Evolutionary conservation across 805 yeast genomes (phyloP), one percentile per base, ranked within the genome.

Genomic region (Scheffersomyces ergatensis): DNA sequence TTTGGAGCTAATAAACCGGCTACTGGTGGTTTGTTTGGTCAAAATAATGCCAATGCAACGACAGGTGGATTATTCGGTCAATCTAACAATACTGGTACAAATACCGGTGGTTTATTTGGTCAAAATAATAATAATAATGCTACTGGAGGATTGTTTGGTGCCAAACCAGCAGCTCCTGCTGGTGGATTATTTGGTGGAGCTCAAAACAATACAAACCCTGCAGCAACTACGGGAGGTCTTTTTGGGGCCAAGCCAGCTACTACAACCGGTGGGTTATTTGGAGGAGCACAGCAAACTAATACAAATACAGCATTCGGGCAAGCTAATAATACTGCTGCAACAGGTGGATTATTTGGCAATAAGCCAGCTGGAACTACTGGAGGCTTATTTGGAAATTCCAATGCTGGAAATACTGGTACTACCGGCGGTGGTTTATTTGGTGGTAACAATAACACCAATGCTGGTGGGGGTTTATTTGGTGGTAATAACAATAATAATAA

Each of bases 21-120:
- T 17, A 54, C 68, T 16, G 76, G 77, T 29, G 79, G 78, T 4
- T 43, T 72, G 20, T 73, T 74, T 51, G 77, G 78, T 9, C 21
- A 15, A 26, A 50, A 48, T 38, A 61, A 57, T 43, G n/a, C n/a
- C n/a, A 48, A 52, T 26, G 33, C 61, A 29, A 31, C 65, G 16
- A 53, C 68, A 16, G 76, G 77, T 29, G 79, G 78, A 3, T 43
- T 72, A 21, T 73, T 74, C 51, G 77, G 78, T 8, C 21, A 15
- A 26, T 50, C 48, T 23, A 51, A 50, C 39, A 59, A 59, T 17
- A 53, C 52, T 18, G 57, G 54, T 30, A 50, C 58, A 24, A 16
- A 51, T 47, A 26, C 54, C 21, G 43, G 63, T 43, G 44, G 63
- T 36, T 41, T 57, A 43, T 51, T 59, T 53, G 50, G 58, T 13